Base-by-base conservation (phyloP, 306 rosid species). In the Cicer bijugum region DNA sequence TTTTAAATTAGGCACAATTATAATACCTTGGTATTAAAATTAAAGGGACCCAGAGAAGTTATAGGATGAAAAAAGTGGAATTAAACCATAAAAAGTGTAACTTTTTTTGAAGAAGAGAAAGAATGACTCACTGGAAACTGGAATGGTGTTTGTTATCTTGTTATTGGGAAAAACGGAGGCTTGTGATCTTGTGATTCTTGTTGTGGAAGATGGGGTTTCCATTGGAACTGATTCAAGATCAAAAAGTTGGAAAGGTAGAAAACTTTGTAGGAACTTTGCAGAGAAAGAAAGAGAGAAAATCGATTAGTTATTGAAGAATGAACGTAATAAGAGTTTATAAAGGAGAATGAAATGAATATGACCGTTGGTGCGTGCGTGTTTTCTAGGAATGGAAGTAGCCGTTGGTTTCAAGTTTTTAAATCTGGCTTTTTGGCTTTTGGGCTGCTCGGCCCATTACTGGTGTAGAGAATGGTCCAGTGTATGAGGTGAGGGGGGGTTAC, bases 171-270 rank as follows among this genome's bases (percentile, higher is more conserved):
- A 28, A 28, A 3, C 35, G 35, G 35, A 28, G 35, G 35, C 35
- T 28, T 28, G 35, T 28, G 35, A 28, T 28, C 35, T 28, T 28
- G 17, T 69, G 72, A 9, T 83, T 52, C 91, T 83, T 77, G 86
- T 85, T 47, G 85, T 48, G 8, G 98, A 90, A 12, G 90, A 88
- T 53, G 98, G 97, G 47, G 97, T 93, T 53, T 93, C 98, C 98
- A 93, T 93, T 12, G 84, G 64, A 74, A 75, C 1, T 19, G 80
- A 62, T 46, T 56, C 15, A 43, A 75, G 55, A 62, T 48, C 6
- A 9, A 65, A 46, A 19, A 51, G 45, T 38, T 6, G 14, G 51
- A 38, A 62, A 69, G 64, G 65, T 16, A 17, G 33, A 46, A 53
- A 15, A 38, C 37, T 43, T 47, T 45, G 69, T 38, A 44, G 1